phyloP scores from a whole-genome alignment of 768 basidiomycete genomes.

The Flagelloscypha sp. region DNA sequence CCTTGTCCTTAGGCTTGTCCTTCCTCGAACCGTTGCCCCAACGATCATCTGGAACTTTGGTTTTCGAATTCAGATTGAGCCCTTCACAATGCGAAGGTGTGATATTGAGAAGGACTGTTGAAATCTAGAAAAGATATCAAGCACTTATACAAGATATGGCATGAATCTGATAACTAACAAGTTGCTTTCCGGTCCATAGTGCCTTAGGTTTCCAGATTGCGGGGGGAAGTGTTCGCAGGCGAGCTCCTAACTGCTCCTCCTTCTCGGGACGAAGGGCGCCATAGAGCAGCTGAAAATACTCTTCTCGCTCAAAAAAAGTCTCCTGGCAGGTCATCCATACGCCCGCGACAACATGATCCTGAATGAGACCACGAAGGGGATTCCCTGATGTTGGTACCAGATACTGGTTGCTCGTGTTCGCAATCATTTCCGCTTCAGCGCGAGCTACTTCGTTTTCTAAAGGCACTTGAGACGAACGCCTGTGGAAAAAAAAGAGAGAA shows the following conservation, averaged over 20 bases:
- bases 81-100: conserved; percentile 74
- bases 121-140: conserved; percentile 53
- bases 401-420: conserved; percentile 98
- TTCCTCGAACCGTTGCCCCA: conserved; percentile 80
- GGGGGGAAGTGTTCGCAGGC: conserved; percentile 78
- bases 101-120: conserved; percentile 88
- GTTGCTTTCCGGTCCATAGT: conserved; percentile 97
- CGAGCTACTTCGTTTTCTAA: conserved; percentile 91
- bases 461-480: conserved; percentile 1
- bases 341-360: conserved; percentile 97
- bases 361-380: conserved; percentile 93
- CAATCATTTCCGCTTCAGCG: conserved; percentile 88
- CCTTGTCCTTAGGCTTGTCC: no score
- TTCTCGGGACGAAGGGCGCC: conserved; percentile 90
- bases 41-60: conserved; percentile 81
- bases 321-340: conserved; percentile 99
- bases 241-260: conserved; percentile 47
- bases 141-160: conserved; percentile 1
- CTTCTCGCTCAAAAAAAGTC: conserved; percentile 89
- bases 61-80: conserved; percentile 75
- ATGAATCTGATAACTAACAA: conserved; percentile 45
- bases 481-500: not conserved
- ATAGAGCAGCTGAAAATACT: conserved; percentile 94
- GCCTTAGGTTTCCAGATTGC: conserved; percentile 86
- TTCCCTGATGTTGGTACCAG: conserved; percentile 98